Evolutionary conservation across 371 early-diverging fungal genomes (phyloP).

Genomic region (Mucor circinelloides): DNA sequence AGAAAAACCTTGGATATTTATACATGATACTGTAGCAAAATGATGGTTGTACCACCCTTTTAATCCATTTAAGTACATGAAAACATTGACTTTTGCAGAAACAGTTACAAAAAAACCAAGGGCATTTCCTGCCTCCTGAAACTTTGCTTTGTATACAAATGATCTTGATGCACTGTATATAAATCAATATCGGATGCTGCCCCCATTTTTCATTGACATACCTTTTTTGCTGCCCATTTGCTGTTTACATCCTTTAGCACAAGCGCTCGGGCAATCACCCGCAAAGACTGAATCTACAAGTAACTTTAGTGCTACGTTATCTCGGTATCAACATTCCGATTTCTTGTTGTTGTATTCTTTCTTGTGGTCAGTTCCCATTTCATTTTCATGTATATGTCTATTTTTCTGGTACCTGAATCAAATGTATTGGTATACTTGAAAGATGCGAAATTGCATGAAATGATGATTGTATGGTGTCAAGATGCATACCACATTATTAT

Average conservation of each 20-base stretch:
- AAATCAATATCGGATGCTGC: too few relatives aligned
- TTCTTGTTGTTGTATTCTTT: neutral
- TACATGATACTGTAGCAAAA: neutral
- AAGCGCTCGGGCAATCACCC: neutral
- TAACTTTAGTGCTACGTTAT: slow-evolving; percentile 15
- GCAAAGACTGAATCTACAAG: neutral
- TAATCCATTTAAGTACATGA: slow-evolving; percentile 12
- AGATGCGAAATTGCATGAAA: neutral
- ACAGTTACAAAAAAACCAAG: slow-evolving; percentile 26
- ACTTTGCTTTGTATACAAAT: neutral
- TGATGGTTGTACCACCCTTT: slow-evolving; percentile 1
- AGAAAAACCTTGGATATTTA: neutral
- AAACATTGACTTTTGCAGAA: slow-evolving; percentile 25
- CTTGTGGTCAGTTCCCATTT: neutral
- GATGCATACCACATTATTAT: neutral
- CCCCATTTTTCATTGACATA: neutral
- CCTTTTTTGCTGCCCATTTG: neutral
- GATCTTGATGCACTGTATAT: too few relatives aligned
- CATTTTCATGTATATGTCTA: neutral
- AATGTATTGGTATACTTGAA: neutral
- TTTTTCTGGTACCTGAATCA: neutral
- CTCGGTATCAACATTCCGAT: slow-evolving; percentile 4
- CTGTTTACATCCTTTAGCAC: neutral
- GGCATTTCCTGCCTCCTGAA: neutral
- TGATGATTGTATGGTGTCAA: slow-evolving; percentile 1